Conservation (phyloP, 768 basidiomycete species). For the Russula sp. region DNA sequence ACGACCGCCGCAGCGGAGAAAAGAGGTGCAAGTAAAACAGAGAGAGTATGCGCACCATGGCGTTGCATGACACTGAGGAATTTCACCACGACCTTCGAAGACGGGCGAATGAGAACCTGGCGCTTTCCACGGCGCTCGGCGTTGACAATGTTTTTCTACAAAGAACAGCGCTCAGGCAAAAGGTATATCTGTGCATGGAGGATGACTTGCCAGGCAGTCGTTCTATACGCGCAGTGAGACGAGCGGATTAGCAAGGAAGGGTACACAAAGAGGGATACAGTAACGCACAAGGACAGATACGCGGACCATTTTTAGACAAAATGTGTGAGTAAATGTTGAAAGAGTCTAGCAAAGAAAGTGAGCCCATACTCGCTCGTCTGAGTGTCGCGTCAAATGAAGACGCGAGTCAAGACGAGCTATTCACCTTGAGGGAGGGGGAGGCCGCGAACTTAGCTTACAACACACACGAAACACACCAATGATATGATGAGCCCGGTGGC, state of each 20-base stretch:
- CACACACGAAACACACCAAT: background rate
- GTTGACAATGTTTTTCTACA: slow-evolving; percentile 96
- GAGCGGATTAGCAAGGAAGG: background rate
- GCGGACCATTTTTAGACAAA: slow-evolving; percentile 66
- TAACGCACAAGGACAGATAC: slow-evolving; percentile 66
- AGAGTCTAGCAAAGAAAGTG: slow-evolving; percentile 27
- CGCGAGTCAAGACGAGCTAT: slow-evolving; percentile 66
- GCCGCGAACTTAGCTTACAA: background rate
- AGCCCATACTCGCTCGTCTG: slow-evolving; percentile 54
- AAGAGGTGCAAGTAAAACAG: background rate
- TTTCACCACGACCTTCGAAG: slow-evolving; percentile 96
- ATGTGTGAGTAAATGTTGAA: slow-evolving; percentile 14
- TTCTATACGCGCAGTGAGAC: slow-evolving; percentile 43
- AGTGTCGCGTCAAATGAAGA: slow-evolving; percentile 74
- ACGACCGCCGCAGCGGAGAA: background rate
- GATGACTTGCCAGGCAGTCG: slow-evolving; percentile 48
- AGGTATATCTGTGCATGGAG: background rate
- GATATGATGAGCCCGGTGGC: slow-evolving; percentile 17
- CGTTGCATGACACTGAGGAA: slow-evolving; percentile 99
- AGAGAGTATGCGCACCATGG: slow-evolving; percentile 62
- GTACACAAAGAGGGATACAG: background rate
- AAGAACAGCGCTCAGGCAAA: slow-evolving; percentile 11
- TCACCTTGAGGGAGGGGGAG: slow-evolving; percentile 40
- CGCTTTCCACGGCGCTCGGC: slow-evolving; percentile 99
- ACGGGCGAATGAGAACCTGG: slow-evolving; percentile 96